Evolutionary conservation across 164 flowering plant genomes (phyloP), one percentile per base, ranked within the genome.

Genomic region (Litsea cubeba): DNA sequence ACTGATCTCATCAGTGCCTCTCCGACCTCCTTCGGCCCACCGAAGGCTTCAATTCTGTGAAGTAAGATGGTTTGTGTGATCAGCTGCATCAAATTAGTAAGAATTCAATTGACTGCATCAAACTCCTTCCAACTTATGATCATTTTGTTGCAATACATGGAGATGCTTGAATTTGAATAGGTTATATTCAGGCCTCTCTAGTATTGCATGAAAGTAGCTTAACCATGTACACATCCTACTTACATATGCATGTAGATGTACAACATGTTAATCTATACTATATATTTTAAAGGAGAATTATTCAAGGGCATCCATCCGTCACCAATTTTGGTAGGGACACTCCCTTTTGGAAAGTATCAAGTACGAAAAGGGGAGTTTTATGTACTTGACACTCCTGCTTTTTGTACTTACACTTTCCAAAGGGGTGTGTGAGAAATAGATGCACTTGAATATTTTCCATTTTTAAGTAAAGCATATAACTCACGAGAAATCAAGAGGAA

Each of bases 11-110:
- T 76, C 35, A 95, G 76, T 17, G 92, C 85, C 80, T 93, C 99
- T 72, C 97, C 99, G 8, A 95, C 93, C 67, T 90, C 97, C 18
- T 85, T 81, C 10, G 98, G 86, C 25, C 91, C 93, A 72, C 99
- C 99, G 75, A 93, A 93, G 57, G 94, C 92, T 81, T 90, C 97
- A 71, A 93, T 92, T 60, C 99, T 95, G 71, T 15, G 20, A 18
- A 23, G 7, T 51, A 30, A 30, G 20, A 58, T 32, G 22, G 46
- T 30, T 17, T 66, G 28, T 26, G 14, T 28, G 40, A 26, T 35
- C 15, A 17, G 28, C n/a, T 20, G 10, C 28, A 28, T 15, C 8
- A 66, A 30, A 66, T 28, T 63, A 3, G 18, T 28, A 28, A n/a
- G 69, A 28, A 18, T 28, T 66, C 35, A 66, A 63, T 63, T 3